Conservation (phyloP, 78 protist species). For the Protostelium mycophagum region DNA sequence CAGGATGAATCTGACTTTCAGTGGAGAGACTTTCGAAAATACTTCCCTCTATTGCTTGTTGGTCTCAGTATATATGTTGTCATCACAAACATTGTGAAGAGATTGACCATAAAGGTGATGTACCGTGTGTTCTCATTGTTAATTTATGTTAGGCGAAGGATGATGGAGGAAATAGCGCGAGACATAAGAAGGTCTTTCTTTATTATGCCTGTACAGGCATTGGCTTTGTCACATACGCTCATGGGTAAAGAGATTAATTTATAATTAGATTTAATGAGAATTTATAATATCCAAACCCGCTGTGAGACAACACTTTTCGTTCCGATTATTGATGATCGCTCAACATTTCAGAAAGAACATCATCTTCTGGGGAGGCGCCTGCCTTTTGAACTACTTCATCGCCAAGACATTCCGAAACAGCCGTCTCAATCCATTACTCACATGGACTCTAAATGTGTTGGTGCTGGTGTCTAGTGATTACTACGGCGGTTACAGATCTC, state of each 20-base stretch:
- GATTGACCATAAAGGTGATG: too few relatives aligned
- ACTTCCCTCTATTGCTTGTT: slow-evolving; percentile 48
- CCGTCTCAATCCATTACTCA: not conserved
- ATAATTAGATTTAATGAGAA: too few relatives aligned
- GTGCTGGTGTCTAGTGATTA: not conserved
- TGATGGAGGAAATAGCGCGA: not conserved
- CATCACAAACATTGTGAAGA: slow-evolving; percentile 15
- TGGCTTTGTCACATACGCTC: slow-evolving; percentile 15
- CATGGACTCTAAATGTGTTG: not conserved
- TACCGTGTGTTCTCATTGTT: not conserved
- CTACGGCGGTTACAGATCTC: not conserved
- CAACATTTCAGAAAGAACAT: not conserved
- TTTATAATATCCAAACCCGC: too few relatives aligned
- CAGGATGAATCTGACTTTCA: slow-evolving; percentile 59
- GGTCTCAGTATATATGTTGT: slow-evolving; percentile 35
- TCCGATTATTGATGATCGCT: too few relatives aligned
- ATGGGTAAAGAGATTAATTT: too few relatives aligned
- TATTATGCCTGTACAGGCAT: not conserved
- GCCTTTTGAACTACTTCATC: slow-evolving; percentile 25
- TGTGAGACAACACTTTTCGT: too few relatives aligned
- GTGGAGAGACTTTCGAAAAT: slow-evolving; percentile 32
- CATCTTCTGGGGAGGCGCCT: slow-evolving; percentile 27
- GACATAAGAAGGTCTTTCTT: not conserved
- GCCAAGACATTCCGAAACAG: slow-evolving; percentile 3
- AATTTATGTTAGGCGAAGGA: slow-evolving; percentile 7